A percentile compares a stretch with the other conserved stretches of the same genome.
Conservation (phyloP, 2,329 filamentous ascomycete genomes). For the Trichophyton benhamiae region DNA sequence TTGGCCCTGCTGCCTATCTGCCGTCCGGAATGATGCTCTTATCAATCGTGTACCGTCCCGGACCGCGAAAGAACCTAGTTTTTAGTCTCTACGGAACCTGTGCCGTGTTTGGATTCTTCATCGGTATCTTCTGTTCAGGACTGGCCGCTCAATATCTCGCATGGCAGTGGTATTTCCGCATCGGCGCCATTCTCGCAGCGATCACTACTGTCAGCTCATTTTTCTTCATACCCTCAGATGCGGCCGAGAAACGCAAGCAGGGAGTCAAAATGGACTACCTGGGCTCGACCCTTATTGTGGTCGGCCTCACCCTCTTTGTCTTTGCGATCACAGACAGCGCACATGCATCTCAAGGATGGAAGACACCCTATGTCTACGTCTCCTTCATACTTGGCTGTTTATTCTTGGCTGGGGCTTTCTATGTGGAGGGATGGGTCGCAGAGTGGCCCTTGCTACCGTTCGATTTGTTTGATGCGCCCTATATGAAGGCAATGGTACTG, state of each 20-base stretch:
- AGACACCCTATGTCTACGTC: constrained; percentile 58
- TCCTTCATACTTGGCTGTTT: constrained; percentile 52
- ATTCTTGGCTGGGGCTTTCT: constrained; percentile 49
- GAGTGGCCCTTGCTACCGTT: constrained; percentile 55
- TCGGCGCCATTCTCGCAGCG: constrained; percentile 44
- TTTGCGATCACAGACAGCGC: constrained; percentile 64
- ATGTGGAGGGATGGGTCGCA: constrained; percentile 61
- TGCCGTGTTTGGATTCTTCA: constrained; percentile 38
- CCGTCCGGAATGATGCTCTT: constrained; percentile 56
- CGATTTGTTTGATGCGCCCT: constrained; percentile 56
- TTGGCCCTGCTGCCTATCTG: constrained; percentile 60
- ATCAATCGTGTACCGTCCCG: constrained; percentile 53
- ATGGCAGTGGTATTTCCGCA: constrained; percentile 59
- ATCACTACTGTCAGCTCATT: constrained; percentile 36
- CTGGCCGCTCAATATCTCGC: constrained; percentile 41
- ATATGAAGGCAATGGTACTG: constrained; percentile 52
- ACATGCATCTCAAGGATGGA: constrained; percentile 57
- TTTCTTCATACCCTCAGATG: constrained; percentile 41
- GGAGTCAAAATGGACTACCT: constrained; percentile 56
- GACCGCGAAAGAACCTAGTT: constrained; percentile 56
- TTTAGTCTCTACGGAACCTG: constrained; percentile 48
- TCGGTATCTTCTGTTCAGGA: constrained; percentile 54
- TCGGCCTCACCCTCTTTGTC: constrained; percentile 56
- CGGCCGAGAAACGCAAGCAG: constrained; percentile 22
- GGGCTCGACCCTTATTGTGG: constrained; percentile 49